Conservation (phyloP, 371 early-diverging fungal genomes). For the Mortierella sp. region DNA sequence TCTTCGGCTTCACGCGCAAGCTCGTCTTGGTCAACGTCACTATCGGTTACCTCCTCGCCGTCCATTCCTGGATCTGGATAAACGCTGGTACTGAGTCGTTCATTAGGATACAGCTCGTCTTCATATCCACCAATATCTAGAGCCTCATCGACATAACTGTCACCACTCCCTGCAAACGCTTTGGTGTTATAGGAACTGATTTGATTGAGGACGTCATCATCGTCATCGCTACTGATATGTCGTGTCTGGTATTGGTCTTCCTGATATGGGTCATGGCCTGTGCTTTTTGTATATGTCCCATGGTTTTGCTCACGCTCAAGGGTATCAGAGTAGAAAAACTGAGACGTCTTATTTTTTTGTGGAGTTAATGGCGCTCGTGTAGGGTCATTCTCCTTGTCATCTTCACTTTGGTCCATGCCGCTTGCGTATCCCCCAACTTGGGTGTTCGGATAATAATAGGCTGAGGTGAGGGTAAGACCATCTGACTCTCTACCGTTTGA, state of each 20-base stretch:
- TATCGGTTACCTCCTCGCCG: background rate
- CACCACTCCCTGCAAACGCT: background rate
- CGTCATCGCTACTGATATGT: background rate
- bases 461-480: slow-evolving; percentile 9
- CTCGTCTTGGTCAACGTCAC: background rate
- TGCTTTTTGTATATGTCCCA: background rate
- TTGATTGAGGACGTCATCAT: background rate
- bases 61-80: slow-evolving; percentile 1
- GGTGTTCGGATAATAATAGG: slow-evolving; percentile 20
- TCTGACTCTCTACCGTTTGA: slow-evolving; percentile 20
- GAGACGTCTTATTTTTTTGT: background rate
- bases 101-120: slow-evolving; percentile 28
- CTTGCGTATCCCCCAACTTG: background rate
- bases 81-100: slow-evolving; percentile 2
- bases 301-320: background rate
- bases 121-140: slow-evolving; percentile 32
- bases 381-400: slow-evolving; percentile 13
- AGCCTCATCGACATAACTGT: slow-evolving; percentile 15
- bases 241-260: background rate
- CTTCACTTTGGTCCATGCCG: slow-evolving; percentile 7
- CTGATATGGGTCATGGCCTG: background rate
- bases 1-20: slow-evolving; percentile 22
- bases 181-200: background rate
- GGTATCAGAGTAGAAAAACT: background rate
- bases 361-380: slow-evolving; percentile 2